Conservation (phyloP, 805 yeast species). For the Kodamaea lidongshanica region DNA sequence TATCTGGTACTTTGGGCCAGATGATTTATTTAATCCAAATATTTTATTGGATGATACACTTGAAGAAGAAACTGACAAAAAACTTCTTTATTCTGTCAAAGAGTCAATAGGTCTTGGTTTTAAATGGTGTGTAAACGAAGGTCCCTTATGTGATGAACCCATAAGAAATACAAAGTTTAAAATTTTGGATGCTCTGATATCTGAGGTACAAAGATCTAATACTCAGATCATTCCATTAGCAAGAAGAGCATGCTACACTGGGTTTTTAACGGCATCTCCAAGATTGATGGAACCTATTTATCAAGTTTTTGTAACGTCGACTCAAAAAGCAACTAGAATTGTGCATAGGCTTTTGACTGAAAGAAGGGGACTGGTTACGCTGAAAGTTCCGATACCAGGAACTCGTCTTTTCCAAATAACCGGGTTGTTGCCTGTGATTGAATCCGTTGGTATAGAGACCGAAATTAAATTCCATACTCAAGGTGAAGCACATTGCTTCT, state of each 20-base stretch:
- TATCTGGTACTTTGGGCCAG: constrained; percentile 67
- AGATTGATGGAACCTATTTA: constrained; percentile 78
- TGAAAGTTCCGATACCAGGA: constrained; percentile 56
- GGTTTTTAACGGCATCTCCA: constrained; percentile 73
- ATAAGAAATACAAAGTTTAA: constrained; percentile 65
- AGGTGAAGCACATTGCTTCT: constrained; percentile 69
- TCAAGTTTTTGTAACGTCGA: constrained; percentile 52
- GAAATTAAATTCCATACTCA: constrained; percentile 73
- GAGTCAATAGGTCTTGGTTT: constrained; percentile 70
- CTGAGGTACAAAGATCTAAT: constrained; percentile 46
- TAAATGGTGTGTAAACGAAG: constrained; percentile 75
- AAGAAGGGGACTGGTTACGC: constrained; percentile 60
- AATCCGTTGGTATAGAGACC: constrained; percentile 82
- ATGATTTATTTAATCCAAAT: constrained; percentile 41
- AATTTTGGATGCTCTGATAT: constrained; percentile 54
- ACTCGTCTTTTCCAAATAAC: constrained; percentile 58
- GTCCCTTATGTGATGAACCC: constrained; percentile 89
- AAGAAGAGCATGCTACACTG: constrained; percentile 78
- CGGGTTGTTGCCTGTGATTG: constrained; percentile 80
- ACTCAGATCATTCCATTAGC: constrained; percentile 77
- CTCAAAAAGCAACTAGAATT: constrained; percentile 41
- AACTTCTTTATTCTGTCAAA: constrained; percentile 37
- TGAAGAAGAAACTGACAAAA: constrained; percentile 59
- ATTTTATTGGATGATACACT: constrained; percentile 66
- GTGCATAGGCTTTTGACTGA: constrained; percentile 45